Percentiles rank a stretch among this genome's conserved stretches.
phyloP scores from a whole-genome alignment of 805 yeast genomes.

The Maudiozyma saulgeensis region DNA sequence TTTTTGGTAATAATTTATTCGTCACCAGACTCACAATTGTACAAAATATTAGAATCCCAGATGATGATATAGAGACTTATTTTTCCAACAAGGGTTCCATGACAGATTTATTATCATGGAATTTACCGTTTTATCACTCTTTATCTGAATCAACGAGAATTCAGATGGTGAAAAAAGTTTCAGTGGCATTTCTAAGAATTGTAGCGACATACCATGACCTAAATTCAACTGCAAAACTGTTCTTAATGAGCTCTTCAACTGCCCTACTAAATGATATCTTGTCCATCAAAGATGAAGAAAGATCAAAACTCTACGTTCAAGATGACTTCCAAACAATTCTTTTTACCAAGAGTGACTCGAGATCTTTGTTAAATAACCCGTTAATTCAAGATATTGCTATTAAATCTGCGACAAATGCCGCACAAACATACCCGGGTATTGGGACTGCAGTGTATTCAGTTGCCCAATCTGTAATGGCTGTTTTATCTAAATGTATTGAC shows the following conservation, averaged over 20 bases:
- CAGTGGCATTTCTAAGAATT: constrained; percentile 37
- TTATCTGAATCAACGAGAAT: constrained; percentile 41
- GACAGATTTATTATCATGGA: constrained; percentile 48
- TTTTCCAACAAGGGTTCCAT: constrained; percentile 26
- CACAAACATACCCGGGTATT: constrained; percentile 22
- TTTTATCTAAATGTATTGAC: constrained; percentile 34
- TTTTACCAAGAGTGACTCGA: constrained; percentile 39
- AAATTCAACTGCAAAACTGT: constrained; percentile 24
- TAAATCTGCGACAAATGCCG: constrained; percentile 26
- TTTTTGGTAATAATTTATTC: constrained; percentile 46
- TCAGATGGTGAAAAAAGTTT: constrained; percentile 43
- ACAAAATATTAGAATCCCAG: constrained; percentile 20
- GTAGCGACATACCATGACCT: constrained; percentile 24
- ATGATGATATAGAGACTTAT: constrained; percentile 24
- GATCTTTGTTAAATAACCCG: constrained; percentile 36
- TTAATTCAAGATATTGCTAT: constrained; percentile 27
- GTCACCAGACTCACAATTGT: constrained; percentile 28
- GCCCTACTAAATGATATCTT: constrained; percentile 27
- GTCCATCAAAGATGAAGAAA: constrained; percentile 22
- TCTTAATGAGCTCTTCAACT: constrained; percentile 30
- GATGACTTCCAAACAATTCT: constrained; percentile 31
- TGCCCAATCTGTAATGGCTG: constrained; percentile 29
- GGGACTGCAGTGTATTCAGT: constrained; percentile 25
- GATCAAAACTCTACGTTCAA: constrained; percentile 19
- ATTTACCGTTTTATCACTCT: constrained; percentile 35